These are phyloP conservation scores for Filosporella fistucella DNA, from an alignment of 495 filamentous ascomycete species.

Conservation along the genomic window DNA sequence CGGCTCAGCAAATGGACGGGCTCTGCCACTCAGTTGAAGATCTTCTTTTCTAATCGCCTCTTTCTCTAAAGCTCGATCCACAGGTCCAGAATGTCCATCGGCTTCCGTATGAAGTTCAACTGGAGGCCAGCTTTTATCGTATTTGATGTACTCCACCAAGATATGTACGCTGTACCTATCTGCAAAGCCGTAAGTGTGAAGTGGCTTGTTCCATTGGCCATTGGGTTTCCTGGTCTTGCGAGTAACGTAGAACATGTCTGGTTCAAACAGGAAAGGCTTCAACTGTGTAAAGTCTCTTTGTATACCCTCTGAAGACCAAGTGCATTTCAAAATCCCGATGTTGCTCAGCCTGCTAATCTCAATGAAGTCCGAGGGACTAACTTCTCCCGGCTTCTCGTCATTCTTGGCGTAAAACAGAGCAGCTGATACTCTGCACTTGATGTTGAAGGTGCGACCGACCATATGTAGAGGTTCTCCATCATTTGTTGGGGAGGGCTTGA, in stretches of 20 bases:
- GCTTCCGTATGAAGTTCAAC: constrained; percentile 5
- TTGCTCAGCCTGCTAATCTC: constrained; percentile 7
- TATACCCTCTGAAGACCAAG: too few relatives aligned
- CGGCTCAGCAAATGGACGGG: constrained; percentile 2
- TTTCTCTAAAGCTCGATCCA: constrained; percentile 6
- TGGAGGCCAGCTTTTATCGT: constrained; percentile 42
- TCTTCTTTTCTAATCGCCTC: constrained; percentile 2
- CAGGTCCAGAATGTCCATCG: background rate
- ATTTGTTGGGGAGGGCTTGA: constrained; percentile 14
- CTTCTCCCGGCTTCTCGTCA: constrained; percentile 7
- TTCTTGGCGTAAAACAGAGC: constrained; percentile 17
- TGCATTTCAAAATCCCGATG: constrained; percentile 10
- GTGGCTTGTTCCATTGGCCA: background rate
- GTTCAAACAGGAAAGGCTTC: constrained; percentile 40
- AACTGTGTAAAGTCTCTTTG: constrained; percentile 36
- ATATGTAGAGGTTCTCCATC: too few relatives aligned
- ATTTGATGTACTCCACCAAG: constrained; percentile 39
- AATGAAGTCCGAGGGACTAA: constrained; percentile 4
- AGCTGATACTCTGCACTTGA: constrained; percentile 5
- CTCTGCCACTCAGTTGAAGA: constrained; percentile 5
- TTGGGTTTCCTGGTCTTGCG: constrained; percentile 30
- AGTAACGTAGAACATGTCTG: constrained; percentile 41
- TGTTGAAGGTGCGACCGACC: constrained; percentile 3
- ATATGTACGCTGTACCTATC: constrained; percentile 40
- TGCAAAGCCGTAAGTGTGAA: constrained; percentile 32